These are phyloP conservation scores for Leccinum fibrillosum DNA, from an alignment of 768 basidiomycete genomes.

Conservation along the genomic window DNA sequence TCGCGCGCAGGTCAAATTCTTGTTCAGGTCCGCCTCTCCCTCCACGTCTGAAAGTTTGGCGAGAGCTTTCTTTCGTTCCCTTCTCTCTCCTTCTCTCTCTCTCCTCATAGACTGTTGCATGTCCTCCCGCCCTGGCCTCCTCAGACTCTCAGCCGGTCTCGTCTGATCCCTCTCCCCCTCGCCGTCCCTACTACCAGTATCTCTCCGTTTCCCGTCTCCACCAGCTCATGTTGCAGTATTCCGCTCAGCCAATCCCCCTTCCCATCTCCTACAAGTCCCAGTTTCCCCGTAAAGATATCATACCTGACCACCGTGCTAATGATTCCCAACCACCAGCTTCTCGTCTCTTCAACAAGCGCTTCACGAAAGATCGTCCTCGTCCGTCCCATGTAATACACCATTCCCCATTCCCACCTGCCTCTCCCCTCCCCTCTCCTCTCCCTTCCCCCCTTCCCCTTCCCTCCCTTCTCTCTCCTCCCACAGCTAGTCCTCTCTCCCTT, in stretches of 20 bases:
- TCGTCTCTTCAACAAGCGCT: slow-evolving; percentile 34
- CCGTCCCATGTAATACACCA: slow-evolving; percentile 7
- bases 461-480: slow-evolving; percentile 26
- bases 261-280: slow-evolving; percentile 31
- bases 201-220: slow-evolving; percentile 28
- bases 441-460: slow-evolving; percentile 32
- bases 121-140: slow-evolving; percentile 24
- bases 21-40: slow-evolving; percentile 21
- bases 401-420: slow-evolving; percentile 14
- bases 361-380: slow-evolving; percentile 31
- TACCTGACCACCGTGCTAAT: slow-evolving; percentile 28
- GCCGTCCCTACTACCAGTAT: slow-evolving; percentile 31
- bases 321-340: slow-evolving; percentile 21
- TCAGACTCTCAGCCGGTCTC: slow-evolving; percentile 43
- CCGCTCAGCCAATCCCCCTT: slow-evolving; percentile 33
- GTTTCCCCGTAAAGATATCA: slow-evolving; percentile 31
- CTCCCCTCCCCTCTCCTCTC: slow-evolving; percentile 22
- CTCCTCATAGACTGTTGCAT: slow-evolving; percentile 22
- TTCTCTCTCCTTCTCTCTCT: not conserved
- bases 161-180: slow-evolving; percentile 43
- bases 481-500: slow-evolving; percentile 33
- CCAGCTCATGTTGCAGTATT: slow-evolving; percentile 60
- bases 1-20: slow-evolving; percentile 10
- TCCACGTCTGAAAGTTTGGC: slow-evolving; percentile 23
- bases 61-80: slow-evolving; percentile 20